Conservation (phyloP, 148 eudicot genomes). For the Salicornia ramosissima region DNA sequence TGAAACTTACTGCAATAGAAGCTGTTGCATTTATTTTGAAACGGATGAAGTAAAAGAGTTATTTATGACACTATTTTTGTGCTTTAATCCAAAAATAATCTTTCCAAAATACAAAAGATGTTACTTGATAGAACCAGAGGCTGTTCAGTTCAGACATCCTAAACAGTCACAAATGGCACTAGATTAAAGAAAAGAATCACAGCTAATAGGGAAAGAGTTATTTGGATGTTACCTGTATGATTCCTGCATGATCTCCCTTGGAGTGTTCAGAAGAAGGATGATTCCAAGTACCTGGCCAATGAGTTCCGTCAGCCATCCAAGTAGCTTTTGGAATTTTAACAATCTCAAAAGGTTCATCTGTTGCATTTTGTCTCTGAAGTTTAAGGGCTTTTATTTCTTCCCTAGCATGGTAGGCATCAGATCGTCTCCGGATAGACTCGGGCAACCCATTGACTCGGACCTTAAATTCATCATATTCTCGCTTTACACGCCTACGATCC, state of each 20-base stretch:
- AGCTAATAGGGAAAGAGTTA: slow-evolving; percentile 10
- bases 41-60: too few relatives aligned
- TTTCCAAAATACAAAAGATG: too few relatives aligned
- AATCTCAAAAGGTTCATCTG: slow-evolving; percentile 59
- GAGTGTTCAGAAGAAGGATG: slow-evolving; percentile 61
- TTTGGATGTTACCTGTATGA: slow-evolving; percentile 61
- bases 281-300: slow-evolving; percentile 97
- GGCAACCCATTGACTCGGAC: slow-evolving; percentile 87
- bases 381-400: slow-evolving; percentile 76
- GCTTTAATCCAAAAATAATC: too few relatives aligned
- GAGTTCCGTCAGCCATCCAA: slow-evolving; percentile 97
- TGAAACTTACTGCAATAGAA: too few relatives aligned
- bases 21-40: too few relatives aligned
- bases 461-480: slow-evolving; percentile 93
- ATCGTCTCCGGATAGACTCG: slow-evolving; percentile 75
- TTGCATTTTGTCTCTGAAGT: slow-evolving; percentile 52
- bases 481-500: slow-evolving; percentile 83
- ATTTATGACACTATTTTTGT: too few relatives aligned
- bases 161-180: background rate
- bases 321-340: slow-evolving; percentile 78
- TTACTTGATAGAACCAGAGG: too few relatives aligned
- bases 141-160: background rate
- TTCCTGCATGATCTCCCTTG: slow-evolving; percentile 89
- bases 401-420: slow-evolving; percentile 88
- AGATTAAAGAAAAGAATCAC: background rate